Conservation (phyloP, 768 basidiomycete genomes). For the Melanogaster broomeanus region DNA sequence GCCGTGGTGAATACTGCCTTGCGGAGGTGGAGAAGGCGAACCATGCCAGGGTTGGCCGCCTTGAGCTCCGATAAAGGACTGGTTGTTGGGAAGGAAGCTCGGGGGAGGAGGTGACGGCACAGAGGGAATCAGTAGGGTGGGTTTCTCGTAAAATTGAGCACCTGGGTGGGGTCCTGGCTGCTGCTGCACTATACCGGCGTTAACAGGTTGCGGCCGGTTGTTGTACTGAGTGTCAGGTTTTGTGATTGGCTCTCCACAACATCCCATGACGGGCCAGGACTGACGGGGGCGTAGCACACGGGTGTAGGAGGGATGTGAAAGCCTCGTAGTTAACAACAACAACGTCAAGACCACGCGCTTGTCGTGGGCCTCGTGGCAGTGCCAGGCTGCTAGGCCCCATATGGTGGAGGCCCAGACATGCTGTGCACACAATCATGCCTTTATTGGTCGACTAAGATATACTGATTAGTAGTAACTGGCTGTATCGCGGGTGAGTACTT, state of each 20-base stretch:
- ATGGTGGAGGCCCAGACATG: too few relatives aligned
- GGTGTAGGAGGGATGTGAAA: background rate
- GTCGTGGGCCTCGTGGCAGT: conserved; percentile 7
- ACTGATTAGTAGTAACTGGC: too few relatives aligned
- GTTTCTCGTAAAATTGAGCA: conserved; percentile 42
- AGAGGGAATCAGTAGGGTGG: conserved; percentile 40
- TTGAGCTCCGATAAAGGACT: conserved; percentile 27
- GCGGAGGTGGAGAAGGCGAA: conserved; percentile 38
- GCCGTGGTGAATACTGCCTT: conserved; percentile 3
- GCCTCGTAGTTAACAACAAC: background rate
- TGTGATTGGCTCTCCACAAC: conserved; percentile 57
- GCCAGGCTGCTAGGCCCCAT: background rate
- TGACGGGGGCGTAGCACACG: conserved; percentile 2
- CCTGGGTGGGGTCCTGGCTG: conserved; percentile 50
- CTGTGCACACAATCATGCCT: too few relatives aligned
- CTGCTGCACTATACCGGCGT: conserved; percentile 43
- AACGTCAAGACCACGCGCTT: background rate
- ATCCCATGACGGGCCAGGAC: conserved; percentile 48
- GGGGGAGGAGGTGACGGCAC: conserved; percentile 50
- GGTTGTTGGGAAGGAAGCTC: conserved; percentile 26
- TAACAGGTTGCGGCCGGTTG: conserved; percentile 32
- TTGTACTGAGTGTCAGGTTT: conserved; percentile 31
- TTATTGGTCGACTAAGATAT: too few relatives aligned
- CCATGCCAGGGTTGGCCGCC: conserved; percentile 26
- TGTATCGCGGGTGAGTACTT: too few relatives aligned